phyloP scores from a whole-genome alignment of 2,329 filamentous ascomycete genomes.

The Dichotomopilus funicola region DNA sequence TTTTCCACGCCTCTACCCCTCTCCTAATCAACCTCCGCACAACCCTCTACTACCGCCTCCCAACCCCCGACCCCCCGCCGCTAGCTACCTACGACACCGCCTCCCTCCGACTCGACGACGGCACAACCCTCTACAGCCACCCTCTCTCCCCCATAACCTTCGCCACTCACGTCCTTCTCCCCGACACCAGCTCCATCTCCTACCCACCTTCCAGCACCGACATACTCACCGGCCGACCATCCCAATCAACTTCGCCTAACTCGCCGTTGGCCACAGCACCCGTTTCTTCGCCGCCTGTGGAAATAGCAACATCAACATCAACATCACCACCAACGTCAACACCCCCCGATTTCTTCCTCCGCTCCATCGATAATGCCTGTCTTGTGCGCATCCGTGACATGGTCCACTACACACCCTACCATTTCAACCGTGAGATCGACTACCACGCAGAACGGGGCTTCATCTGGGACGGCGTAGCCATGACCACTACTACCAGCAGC shows the following conservation, averaged over 20 bases:
- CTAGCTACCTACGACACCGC: background rate
- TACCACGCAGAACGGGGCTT: conserved; percentile 10
- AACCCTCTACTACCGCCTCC: conserved; percentile 6
- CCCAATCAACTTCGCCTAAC: background rate
- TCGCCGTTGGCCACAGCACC: background rate
- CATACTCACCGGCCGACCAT: background rate
- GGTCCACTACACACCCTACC: background rate
- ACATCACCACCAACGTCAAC: background rate
- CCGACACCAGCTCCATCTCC: background rate
- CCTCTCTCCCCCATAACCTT: background rate
- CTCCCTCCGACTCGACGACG: background rate
- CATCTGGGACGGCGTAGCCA: background rate
- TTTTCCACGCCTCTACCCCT: background rate
- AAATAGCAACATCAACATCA: background rate
- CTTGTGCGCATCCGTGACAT: conserved; percentile 9
- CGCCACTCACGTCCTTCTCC: background rate
- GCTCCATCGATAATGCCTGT: conserved; percentile 9
- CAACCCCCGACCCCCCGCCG: background rate
- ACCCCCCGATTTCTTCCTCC: conserved; percentile 8
- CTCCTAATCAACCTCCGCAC: conserved; percentile 12
- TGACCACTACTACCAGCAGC: too few relatives aligned
- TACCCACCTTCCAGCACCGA: background rate
- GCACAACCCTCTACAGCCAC: background rate
- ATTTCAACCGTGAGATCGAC: conserved; percentile 1
- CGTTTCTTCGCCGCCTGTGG: background rate